These are phyloP conservation scores for Geotrichum bryndzae DNA, from an alignment of 1,139 yeast genomes.

Conservation along the genomic window DNA sequence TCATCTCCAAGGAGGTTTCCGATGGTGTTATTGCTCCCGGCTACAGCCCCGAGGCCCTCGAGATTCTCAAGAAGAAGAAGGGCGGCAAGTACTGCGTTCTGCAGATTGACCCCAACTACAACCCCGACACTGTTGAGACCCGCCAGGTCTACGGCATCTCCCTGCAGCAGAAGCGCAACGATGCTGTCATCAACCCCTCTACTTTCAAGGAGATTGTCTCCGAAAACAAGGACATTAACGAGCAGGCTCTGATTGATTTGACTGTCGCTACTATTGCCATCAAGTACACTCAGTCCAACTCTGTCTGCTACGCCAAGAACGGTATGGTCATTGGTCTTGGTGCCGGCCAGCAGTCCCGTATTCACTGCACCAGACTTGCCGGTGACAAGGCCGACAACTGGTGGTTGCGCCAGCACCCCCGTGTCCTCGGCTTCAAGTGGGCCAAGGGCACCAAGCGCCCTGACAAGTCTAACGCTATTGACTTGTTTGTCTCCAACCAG, in stretches of 20 bases:
- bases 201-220: slow-evolving; percentile 91
- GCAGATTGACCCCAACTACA: slow-evolving; percentile 91
- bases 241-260: slow-evolving; percentile 87
- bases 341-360: slow-evolving; percentile 98
- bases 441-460: slow-evolving; percentile 98
- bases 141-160: slow-evolving; percentile 96
- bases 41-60: slow-evolving; percentile 85
- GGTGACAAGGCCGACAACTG: slow-evolving; percentile 99
- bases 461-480: slow-evolving; percentile 96
- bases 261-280: slow-evolving; percentile 95
- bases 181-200: slow-evolving; percentile 83
- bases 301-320: slow-evolving; percentile 95
- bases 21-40: slow-evolving; percentile 99
- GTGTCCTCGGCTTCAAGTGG: slow-evolving; percentile 89
- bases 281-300: slow-evolving; percentile 96
- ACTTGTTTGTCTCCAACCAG: slow-evolving; percentile 83
- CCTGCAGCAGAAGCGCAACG: slow-evolving; percentile 94
- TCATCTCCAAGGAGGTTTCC: slow-evolving; percentile 93
- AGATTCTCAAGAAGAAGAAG: slow-evolving; percentile 82
- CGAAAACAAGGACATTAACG: slow-evolving; percentile 75
- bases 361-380: slow-evolving; percentile 97
- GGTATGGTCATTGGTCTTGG: slow-evolving; percentile 99
- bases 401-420: slow-evolving; percentile 99
- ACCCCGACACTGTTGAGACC: slow-evolving; percentile 74
- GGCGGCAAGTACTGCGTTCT: slow-evolving; percentile 94